Conservation (phyloP, 208 protist species). For the Entamoeba histolytica region DNA sequence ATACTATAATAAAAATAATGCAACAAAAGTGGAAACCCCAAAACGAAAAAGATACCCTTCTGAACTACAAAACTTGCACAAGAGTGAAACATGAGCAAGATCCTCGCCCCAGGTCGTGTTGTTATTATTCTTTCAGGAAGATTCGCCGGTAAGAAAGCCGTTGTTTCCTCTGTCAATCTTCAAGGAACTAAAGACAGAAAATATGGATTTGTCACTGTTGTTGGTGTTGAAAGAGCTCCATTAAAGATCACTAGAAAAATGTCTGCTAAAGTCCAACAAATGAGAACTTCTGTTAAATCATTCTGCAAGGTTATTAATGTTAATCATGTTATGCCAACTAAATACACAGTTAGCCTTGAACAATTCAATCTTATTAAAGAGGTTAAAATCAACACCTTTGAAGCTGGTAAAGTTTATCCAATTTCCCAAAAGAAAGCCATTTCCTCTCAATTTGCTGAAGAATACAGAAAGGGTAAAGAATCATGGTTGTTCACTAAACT, state of each 20-base stretch:
- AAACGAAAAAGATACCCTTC: too few relatives aligned
- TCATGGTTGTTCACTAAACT: neutral
- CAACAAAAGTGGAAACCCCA: too few relatives aligned
- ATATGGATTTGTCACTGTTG: constrained; percentile 36
- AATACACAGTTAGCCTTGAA: constrained; percentile 26
- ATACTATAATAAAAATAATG: too few relatives aligned
- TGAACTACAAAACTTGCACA: too few relatives aligned
- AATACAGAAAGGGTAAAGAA: neutral
- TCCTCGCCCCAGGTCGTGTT: constrained; percentile 33
- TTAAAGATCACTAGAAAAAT: constrained; percentile 28
- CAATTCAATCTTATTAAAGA: neutral
- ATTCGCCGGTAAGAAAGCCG: constrained; percentile 42
- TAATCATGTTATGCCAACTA: constrained; percentile 43
- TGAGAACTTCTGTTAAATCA: constrained; percentile 31
- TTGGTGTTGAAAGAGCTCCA: constrained; percentile 35
- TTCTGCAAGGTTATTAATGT: constrained; percentile 41
- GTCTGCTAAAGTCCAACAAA: constrained; percentile 26
- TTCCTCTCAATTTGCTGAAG: neutral
- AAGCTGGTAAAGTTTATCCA: neutral
- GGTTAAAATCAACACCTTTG: neutral
- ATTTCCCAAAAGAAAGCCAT: neutral
- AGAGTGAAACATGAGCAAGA: neutral
- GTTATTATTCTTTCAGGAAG: constrained; percentile 38
- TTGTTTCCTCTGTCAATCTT: constrained; percentile 13
- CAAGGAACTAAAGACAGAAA: neutral